Evolutionary conservation across 2,329 filamentous ascomycete genomes (phyloP).

Genomic region (Xenoacremonium recifei): DNA sequence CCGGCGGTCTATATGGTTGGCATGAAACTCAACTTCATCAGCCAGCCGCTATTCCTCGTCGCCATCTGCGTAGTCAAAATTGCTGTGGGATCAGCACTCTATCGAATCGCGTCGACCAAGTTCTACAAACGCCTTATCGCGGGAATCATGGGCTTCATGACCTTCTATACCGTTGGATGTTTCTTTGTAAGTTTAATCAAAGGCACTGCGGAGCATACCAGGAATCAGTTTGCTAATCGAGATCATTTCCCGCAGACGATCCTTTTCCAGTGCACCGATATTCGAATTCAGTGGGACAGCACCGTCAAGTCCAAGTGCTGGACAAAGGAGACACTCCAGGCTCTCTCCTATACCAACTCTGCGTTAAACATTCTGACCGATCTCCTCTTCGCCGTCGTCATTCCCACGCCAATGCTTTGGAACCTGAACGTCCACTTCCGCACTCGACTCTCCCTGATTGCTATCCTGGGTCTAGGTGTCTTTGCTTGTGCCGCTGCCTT

Average conservation of each 20-base stretch:
- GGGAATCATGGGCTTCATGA: conserved; percentile 36
- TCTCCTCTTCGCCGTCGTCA: conserved; percentile 37
- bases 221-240: neutral
- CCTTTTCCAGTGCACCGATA: conserved; percentile 46
- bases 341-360: conserved; percentile 42
- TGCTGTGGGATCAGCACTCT: conserved; percentile 38
- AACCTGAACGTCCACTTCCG: conserved; percentile 39
- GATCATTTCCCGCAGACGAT: conserved; percentile 32
- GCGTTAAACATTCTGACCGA: conserved; percentile 36
- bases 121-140: conserved; percentile 35
- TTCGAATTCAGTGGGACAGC: conserved; percentile 44
- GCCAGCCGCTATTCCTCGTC: conserved; percentile 43
- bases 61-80: conserved; percentile 42
- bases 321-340: conserved; percentile 34
- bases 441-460: conserved; percentile 38
- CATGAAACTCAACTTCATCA: conserved; percentile 41
- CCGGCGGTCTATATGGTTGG: conserved; percentile 31
- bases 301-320: conserved; percentile 41
- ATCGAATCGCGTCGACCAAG: conserved; percentile 38
- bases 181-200: conserved; percentile 34
- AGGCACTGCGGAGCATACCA: accelerated
- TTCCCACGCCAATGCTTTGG: conserved; percentile 38
- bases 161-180: conserved; percentile 29
- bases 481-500: conserved; percentile 44
- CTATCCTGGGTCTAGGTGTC: conserved; percentile 41